These are phyloP conservation scores for Tulasnella sp. DNA, from an alignment of 768 basidiomycete genomes.

Conservation along the genomic window DNA sequence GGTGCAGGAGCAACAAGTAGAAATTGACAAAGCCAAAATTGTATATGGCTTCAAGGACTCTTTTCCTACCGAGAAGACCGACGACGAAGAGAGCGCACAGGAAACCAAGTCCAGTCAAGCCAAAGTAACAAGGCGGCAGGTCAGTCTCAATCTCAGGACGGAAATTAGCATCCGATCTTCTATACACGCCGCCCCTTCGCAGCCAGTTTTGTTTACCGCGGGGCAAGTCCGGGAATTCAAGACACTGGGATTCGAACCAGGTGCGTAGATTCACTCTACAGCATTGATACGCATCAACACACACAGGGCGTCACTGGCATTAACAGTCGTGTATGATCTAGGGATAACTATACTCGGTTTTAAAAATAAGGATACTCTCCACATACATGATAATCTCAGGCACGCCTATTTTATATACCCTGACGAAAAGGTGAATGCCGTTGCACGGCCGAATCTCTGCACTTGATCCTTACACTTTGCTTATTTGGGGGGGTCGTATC, in stretches of 20 bases:
- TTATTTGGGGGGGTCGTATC: background rate
- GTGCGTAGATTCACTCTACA: slow-evolving; percentile 31
- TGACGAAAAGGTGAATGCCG: slow-evolving; percentile 59
- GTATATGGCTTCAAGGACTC: slow-evolving; percentile 27
- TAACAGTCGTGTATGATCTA: slow-evolving; percentile 11
- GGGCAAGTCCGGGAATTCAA: slow-evolving; percentile 75
- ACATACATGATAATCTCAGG: slow-evolving; percentile 83
- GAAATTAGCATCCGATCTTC: background rate
- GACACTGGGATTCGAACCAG: slow-evolving; percentile 61
- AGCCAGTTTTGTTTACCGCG: slow-evolving; percentile 70
- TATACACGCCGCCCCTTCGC: background rate
- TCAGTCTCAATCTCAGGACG: slow-evolving; percentile 11
- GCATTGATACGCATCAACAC: background rate
- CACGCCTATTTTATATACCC: slow-evolving; percentile 89
- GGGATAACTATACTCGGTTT: slow-evolving; percentile 94
- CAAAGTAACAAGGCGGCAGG: slow-evolving; percentile 10
- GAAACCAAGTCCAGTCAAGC: slow-evolving; percentile 15
- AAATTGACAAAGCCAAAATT: slow-evolving; percentile 29
- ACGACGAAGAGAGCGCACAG: slow-evolving; percentile 33
- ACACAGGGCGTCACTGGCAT: no score
- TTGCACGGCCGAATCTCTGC: background rate
- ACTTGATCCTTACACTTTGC: no score
- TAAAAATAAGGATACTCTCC: slow-evolving; percentile 56
- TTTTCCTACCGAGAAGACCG: slow-evolving; percentile 21
- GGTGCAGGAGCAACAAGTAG: slow-evolving; percentile 28